Conservation (phyloP, 1,284 basidiomycete genomes). For the Porogramme epimiltina region DNA sequence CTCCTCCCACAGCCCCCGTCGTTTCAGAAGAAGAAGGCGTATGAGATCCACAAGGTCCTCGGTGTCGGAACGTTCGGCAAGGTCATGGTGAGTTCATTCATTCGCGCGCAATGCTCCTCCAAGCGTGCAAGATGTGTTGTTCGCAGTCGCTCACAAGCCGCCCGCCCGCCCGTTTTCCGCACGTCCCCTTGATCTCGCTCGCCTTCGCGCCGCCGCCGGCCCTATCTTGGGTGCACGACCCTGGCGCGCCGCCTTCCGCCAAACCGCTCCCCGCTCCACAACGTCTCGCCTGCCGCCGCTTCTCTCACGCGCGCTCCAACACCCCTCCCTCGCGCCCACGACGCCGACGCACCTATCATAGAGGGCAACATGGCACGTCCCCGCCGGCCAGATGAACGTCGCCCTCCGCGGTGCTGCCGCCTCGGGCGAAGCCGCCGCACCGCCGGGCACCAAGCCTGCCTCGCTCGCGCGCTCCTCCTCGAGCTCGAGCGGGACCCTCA, state of each 20-base stretch:
- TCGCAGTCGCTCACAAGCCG: not conserved
- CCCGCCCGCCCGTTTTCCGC: not conserved
- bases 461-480: slow-evolving; percentile 23
- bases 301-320: not conserved
- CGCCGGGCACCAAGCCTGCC: slow-evolving; percentile 11
- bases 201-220: not conserved
- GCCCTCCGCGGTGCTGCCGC: slow-evolving; percentile 59
- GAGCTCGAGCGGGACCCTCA: slow-evolving; percentile 15
- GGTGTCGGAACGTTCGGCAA: slow-evolving; percentile 87
- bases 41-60: slow-evolving; percentile 71
- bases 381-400: slow-evolving; percentile 54
- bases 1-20: slow-evolving; percentile 82
- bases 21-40: slow-evolving; percentile 83
- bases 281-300: not conserved
- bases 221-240: not conserved
- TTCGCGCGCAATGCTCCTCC: not conserved
- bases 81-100: slow-evolving; percentile 61
- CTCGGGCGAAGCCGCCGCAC: slow-evolving; percentile 13
- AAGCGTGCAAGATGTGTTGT: not conserved
- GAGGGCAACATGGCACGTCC: slow-evolving; percentile 75
- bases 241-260: not conserved
- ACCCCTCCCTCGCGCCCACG: not conserved
- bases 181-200: too few species aligned
- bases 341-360: slow-evolving; percentile 30
- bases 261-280: not conserved